Conservation (phyloP, 2,329 filamentous ascomycete genomes). For the Scedosporium apiospermum region DNA sequence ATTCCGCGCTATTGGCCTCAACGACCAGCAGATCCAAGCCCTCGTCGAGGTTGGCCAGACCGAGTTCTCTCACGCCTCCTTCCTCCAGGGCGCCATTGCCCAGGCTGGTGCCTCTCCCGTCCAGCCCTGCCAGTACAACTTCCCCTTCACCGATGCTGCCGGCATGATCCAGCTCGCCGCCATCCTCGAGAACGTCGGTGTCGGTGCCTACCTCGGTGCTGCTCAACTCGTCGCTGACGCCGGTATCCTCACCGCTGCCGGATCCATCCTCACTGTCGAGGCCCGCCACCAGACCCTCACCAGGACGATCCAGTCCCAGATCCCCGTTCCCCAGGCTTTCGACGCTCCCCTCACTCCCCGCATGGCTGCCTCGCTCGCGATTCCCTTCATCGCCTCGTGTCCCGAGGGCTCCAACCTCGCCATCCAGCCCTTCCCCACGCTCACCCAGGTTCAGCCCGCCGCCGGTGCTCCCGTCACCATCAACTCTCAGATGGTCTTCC, state of each 20-base stretch:
- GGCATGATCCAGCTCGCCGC: slow-evolving; percentile 61
- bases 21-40: slow-evolving; percentile 26
- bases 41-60: slow-evolving; percentile 53
- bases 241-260: slow-evolving; percentile 55
- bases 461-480: slow-evolving; percentile 26
- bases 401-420: slow-evolving; percentile 54
- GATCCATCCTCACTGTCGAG: slow-evolving; percentile 63
- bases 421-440: slow-evolving; percentile 51
- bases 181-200: slow-evolving; percentile 63
- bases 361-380: slow-evolving; percentile 64
- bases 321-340: slow-evolving; percentile 58
- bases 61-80: slow-evolving; percentile 39
- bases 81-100: slow-evolving; percentile 46
- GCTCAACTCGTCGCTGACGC: slow-evolving; percentile 53
- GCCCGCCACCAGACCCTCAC: slow-evolving; percentile 66
- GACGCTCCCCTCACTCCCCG: slow-evolving; percentile 59
- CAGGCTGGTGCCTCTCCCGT: slow-evolving; percentile 56
- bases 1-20: slow-evolving; percentile 44
- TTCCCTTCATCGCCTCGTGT: slow-evolving; percentile 63
- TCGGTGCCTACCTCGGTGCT: slow-evolving; percentile 65
- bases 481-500: slow-evolving; percentile 30
- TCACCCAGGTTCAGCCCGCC: slow-evolving; percentile 39
- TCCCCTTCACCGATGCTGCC: slow-evolving; percentile 54
- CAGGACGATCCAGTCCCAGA: slow-evolving; percentile 45
- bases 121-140: slow-evolving; percentile 62